These are phyloP conservation scores for Colletotrichum ledebouriae DNA, from an alignment of 2,329 filamentous ascomycete genomes.

Conservation along the genomic window DNA sequence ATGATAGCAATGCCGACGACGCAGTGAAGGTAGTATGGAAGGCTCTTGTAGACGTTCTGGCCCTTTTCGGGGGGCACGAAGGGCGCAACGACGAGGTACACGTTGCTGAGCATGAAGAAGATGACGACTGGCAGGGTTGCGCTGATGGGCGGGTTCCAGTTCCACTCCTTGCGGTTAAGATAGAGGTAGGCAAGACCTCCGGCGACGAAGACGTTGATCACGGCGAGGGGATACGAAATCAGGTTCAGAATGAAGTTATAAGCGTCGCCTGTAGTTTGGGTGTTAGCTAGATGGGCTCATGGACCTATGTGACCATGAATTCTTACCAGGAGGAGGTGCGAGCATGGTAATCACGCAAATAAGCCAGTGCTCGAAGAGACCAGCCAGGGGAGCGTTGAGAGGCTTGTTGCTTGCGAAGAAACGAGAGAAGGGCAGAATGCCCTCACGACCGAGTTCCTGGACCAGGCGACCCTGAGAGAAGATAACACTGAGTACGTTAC, in stretches of 20 bases:
- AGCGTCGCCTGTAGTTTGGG: not conserved
- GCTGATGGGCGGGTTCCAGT: constrained; percentile 68
- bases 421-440: constrained; percentile 72
- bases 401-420: constrained; percentile 75
- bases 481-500: constrained; percentile 76
- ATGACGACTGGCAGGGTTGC: constrained; percentile 66
- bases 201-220: constrained; percentile 69
- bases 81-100: constrained; percentile 72
- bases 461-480: constrained; percentile 77
- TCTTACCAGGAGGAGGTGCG: constrained; percentile 75
- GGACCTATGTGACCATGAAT: constrained; percentile 62
- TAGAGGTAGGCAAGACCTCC: constrained; percentile 67
- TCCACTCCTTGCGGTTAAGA: constrained; percentile 59
- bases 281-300: constrained; percentile 19
- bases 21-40: constrained; percentile 71
- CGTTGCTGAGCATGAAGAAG: constrained; percentile 73
- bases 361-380: constrained; percentile 73
- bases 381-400: constrained; percentile 72
- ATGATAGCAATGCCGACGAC: constrained; percentile 69
- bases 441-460: constrained; percentile 75
- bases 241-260: constrained; percentile 55
- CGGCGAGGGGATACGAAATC: constrained; percentile 74
- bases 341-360: constrained; percentile 76
- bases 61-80: constrained; percentile 66
- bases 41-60: constrained; percentile 65